phyloP scores from a whole-genome alignment of 495 filamentous ascomycete genomes.

The Acidomyces sp. region DNA sequence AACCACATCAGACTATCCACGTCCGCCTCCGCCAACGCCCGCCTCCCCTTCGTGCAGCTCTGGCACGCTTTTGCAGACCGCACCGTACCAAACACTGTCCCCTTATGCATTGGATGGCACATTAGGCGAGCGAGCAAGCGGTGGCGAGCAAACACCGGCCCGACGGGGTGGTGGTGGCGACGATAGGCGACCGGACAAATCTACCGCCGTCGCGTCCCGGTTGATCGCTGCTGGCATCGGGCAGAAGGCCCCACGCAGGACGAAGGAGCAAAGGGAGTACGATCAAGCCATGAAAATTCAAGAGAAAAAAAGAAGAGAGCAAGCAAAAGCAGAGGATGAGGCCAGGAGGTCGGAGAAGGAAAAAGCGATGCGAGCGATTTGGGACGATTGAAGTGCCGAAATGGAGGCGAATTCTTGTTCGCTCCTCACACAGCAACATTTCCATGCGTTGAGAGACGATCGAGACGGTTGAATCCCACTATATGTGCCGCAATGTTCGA shows the following conservation, averaged over 20 bases:
- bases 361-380: conserved; percentile 57
- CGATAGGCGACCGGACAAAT: conserved; percentile 64
- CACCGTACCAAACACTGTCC: conserved; percentile 17
- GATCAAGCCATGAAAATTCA: conserved; percentile 73
- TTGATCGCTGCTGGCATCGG: conserved; percentile 86
- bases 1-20: conserved; percentile 15
- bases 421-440: no score
- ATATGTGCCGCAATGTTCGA: no score
- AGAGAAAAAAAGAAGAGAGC: conserved; percentile 64
- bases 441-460: no score
- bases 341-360: conserved; percentile 55
- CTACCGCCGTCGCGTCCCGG: conserved; percentile 75
- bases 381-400: conserved; percentile 63
- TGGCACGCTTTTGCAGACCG: neutral
- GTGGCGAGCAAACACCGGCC: neutral
- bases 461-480: no score
- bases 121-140: neutral
- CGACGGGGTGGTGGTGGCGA: conserved; percentile 13
- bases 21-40: conserved; percentile 25
- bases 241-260: conserved; percentile 63
- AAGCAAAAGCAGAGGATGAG: conserved; percentile 52
- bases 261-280: conserved; percentile 79
- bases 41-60: conserved; percentile 28
- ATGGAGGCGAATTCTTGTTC: no score
- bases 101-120: conserved; percentile 11